Evolutionary conservation across 2,329 filamentous ascomycete species (phyloP), one percentile per base, ranked within the genome.

Genomic region (Fusarium lateritium): DNA sequence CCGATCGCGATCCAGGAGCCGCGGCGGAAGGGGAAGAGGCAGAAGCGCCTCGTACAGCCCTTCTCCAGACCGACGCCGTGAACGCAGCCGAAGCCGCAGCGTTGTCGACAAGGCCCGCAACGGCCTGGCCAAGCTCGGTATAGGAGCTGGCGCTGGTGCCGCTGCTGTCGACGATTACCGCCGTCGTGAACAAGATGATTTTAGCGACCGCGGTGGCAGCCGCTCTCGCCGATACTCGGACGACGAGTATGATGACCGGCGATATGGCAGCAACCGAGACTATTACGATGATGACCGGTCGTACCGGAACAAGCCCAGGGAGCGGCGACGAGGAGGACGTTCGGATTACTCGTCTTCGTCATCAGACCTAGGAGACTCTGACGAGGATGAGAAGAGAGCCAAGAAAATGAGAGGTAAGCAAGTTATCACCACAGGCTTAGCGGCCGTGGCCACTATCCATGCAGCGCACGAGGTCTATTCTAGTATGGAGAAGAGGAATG

Each of bases 371-470:
- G 86, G 86, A 50, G 85, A 88, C 77, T 88, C 87, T 65, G 84
- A 86, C 19, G 85, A 86, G 22, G 87, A 89, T 68, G 82, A 84
- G 75, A 87, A 82, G 76, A 80, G 80, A 65, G 82, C 81, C 38
- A 84, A 81, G 76, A 88, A 86, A 76, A 86, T 88, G 82, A 85
- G 81, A 86, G 86, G 86, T 87, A 88, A 89, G 84, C 86, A 88
- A 81, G 72, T 88, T 63, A 69, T 89, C 59, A 88, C 84, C 55
- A 84, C 85, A 9, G 86, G 85, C 46, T 79, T 89, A 58, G 87
- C 87, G 55, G 82, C 85, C 53, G 84, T 88, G 66, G 86, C 87
- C 74, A 88, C 86, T 70, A 87, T 89, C 71, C 86, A 89, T 76
- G 87, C 87, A 69, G 86, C 84, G 70, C 83, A 89, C 74, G 86